Evolutionary conservation across 371 early-diverging fungal species (phyloP).

Genomic region (Mucor plumbeus): DNA sequence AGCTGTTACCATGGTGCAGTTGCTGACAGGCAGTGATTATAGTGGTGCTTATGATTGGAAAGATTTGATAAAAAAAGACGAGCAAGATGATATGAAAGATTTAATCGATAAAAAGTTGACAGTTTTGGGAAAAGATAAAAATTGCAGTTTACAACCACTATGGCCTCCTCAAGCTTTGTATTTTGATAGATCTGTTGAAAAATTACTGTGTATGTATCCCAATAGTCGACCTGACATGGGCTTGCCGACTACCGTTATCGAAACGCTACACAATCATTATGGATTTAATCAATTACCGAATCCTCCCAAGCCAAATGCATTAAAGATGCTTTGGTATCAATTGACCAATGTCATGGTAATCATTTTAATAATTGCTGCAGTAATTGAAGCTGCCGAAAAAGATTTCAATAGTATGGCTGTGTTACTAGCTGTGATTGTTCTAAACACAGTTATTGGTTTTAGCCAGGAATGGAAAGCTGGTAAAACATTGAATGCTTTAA

Average conservation of each 20-base stretch:
- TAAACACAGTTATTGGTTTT: constrained; percentile 86
- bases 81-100: constrained; percentile 70
- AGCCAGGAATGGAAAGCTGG: constrained; percentile 88
- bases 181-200: constrained; percentile 78
- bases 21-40: constrained; percentile 43
- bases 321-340: constrained; percentile 82
- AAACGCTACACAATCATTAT: constrained; percentile 71
- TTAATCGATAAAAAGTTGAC: not conserved
- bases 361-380: constrained; percentile 67
- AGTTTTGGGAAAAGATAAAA: too few relatives aligned
- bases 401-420: constrained; percentile 74
- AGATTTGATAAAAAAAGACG: constrained; percentile 78
- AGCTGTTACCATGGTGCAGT: constrained; percentile 71
- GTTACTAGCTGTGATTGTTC: constrained; percentile 74
- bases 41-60: constrained; percentile 78
- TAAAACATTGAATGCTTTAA: constrained; percentile 85
- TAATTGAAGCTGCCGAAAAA: constrained; percentile 71
- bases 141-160: constrained; percentile 25
- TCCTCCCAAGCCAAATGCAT: constrained; percentile 72
- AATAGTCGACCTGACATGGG: constrained; percentile 69
- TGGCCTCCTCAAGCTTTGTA: constrained; percentile 74
- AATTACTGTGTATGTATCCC: constrained; percentile 78
- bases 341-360: constrained; percentile 90
- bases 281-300: constrained; percentile 77
- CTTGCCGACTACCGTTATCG: constrained; percentile 53